Base-by-base conservation (phyloP, 306 rosid genomes). In the Styphnolobium japonicum region DNA sequence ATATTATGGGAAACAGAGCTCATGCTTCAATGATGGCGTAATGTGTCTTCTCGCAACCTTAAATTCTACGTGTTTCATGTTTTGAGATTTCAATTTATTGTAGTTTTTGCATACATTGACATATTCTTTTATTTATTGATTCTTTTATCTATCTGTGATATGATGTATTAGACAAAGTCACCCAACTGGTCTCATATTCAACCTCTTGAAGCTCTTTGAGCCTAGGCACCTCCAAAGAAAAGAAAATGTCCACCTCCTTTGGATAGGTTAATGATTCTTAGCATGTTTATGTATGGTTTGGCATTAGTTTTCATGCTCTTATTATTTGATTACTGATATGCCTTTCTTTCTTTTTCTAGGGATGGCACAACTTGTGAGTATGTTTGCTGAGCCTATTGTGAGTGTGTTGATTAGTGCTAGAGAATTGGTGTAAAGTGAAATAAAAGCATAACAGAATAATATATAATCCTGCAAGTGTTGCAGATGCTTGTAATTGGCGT, bases 11-110 rank as follows among this genome's bases (percentile, higher is more conserved):
- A 49, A 93, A 97, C 74, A 82, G 77, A 77, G 99, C 99, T 2
- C 99, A 93, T 33, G 99, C 99, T 27, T 72, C 97, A 2, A 95
- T 95, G 99, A n/a, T n/a, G n/a, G n/a, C n/a, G n/a, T n/a, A n/a
- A n/a, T n/a, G n/a, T n/a, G n/a, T n/a, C n/a, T n/a, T n/a, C n/a
- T n/a, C n/a, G n/a, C n/a, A n/a, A n/a, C n/a, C n/a, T n/a, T n/a
- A n/a, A n/a, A n/a, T n/a, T n/a, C n/a, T n/a, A n/a, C n/a, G n/a
- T n/a, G n/a, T n/a, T n/a, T n/a, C n/a, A n/a, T n/a, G n/a, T n/a
- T n/a, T n/a, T n/a, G n/a, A n/a, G n/a, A n/a, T n/a, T n/a, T n/a
- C n/a, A n/a, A n/a, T n/a, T n/a, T n/a, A n/a, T n/a, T n/a, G n/a
- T n/a, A n/a, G n/a, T n/a, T n/a, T n/a, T n/a, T n/a, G n/a, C n/a